phyloP scores from a whole-genome alignment of 179 eudicot species.

The Actinidia arguta region DNA sequence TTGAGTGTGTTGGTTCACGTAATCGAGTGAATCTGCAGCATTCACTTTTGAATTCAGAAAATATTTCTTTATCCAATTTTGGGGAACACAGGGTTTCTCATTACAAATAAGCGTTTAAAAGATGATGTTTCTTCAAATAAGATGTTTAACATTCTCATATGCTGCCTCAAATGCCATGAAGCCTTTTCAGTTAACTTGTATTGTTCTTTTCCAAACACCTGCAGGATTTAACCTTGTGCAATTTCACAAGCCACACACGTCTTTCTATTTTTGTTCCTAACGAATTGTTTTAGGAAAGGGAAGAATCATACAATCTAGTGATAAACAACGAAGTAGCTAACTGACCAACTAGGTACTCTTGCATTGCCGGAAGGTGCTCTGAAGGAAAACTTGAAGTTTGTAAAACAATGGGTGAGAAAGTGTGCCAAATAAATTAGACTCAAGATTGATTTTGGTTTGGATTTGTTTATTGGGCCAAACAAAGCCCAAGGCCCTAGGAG shows the following conservation, averaged over 20 bases:
- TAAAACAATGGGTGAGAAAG: neutral
- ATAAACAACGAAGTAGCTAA: neutral
- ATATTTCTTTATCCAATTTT: too few relatives aligned
- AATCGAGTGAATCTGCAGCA: too few relatives aligned
- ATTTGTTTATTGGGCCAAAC: too few relatives aligned
- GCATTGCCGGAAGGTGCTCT: neutral
- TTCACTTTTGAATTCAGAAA: too few relatives aligned
- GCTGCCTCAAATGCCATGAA: conserved; percentile 4
- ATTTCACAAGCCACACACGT: neutral
- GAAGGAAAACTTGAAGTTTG: neutral
- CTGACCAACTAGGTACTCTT: neutral
- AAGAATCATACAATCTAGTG: neutral
- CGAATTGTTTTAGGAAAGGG: neutral
- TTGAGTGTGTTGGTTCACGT: too few relatives aligned
- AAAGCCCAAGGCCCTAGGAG: too few relatives aligned
- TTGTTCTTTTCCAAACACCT: neutral
- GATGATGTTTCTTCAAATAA: neutral
- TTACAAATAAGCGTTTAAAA: neutral
- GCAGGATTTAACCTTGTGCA: neutral
- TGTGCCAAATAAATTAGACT: too few relatives aligned
- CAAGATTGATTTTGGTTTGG: too few relatives aligned
- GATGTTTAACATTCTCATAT: neutral
- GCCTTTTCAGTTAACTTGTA: neutral
- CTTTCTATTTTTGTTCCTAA: neutral
- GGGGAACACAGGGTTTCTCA: too few relatives aligned